These are phyloP conservation scores for Lolium perenne DNA, from an alignment of 176 grass and related monocot genomes.

Conservation along the genomic window DNA sequence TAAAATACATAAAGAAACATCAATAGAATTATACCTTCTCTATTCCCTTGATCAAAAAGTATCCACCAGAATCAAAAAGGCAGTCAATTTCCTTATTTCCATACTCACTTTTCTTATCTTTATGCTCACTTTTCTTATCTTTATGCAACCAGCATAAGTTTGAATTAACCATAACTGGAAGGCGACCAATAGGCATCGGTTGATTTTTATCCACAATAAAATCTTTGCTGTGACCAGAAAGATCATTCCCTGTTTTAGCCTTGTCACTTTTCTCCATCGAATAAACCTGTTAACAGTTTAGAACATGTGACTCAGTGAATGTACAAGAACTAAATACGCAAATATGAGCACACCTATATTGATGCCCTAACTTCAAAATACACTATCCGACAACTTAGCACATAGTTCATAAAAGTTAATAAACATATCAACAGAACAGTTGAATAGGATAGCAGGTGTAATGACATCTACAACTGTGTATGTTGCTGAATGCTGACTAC, in stretches of 20 bases:
- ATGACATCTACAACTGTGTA: not conserved
- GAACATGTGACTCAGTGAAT: conserved; percentile 16
- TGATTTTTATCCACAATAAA: conserved; percentile 57
- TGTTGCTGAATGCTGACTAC: conserved; percentile 10
- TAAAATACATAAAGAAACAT: conserved; percentile 35
- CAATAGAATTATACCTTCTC: conserved; percentile 75
- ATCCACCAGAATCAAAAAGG: conserved; percentile 90
- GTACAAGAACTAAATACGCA: conserved; percentile 23
- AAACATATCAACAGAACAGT: conserved; percentile 32
- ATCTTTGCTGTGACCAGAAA: conserved; percentile 59
- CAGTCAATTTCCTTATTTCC: conserved; percentile 69
- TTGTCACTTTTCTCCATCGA: conserved; percentile 86
- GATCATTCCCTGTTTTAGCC: conserved; percentile 75
- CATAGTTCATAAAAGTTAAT: not conserved
- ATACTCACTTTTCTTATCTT: not conserved
- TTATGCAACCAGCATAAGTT: conserved; percentile 77
- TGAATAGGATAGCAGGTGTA: not conserved
- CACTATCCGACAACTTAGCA: not conserved
- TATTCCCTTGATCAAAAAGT: conserved; percentile 99
- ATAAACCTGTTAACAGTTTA: conserved; percentile 70
- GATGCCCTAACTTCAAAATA: not conserved
- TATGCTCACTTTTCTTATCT: not conserved
- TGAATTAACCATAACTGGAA: conserved; percentile 92
- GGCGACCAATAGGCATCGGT: conserved; percentile 60
- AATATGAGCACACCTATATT: conserved; percentile 25